These are phyloP conservation scores for Fusarium dlaminii DNA, from an alignment of 2,329 filamentous ascomycete genomes.

Conservation along the genomic window DNA sequence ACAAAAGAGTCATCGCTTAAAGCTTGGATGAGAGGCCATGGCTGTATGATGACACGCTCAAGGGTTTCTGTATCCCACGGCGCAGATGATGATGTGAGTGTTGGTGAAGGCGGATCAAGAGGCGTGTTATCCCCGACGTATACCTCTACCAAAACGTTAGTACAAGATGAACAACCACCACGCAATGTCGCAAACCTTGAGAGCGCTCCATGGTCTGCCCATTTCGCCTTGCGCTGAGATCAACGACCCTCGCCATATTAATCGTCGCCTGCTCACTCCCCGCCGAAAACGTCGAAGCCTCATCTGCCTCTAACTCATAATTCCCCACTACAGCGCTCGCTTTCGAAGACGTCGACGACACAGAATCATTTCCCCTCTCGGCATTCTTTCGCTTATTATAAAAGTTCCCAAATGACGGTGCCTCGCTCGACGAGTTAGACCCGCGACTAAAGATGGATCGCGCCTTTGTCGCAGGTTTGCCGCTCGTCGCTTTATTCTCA, in stretches of 20 bases:
- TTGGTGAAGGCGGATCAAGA: neutral
- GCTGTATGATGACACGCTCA: neutral
- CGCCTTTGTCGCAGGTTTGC: neutral
- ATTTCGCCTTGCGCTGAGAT: neutral
- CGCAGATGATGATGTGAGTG: neutral
- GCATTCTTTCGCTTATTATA: neutral
- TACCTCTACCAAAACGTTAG: neutral
- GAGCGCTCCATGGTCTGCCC: neutral
- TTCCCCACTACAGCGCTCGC: neutral
- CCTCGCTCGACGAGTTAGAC: conserved; percentile 14
- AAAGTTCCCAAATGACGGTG: neutral
- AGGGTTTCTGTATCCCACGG: neutral
- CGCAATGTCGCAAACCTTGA: neutral
- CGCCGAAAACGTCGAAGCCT: neutral
- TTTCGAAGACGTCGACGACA: conserved; percentile 5
- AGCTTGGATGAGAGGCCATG: conserved; percentile 22
- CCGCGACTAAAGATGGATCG: conserved; percentile 18
- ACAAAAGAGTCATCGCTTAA: conserved; percentile 28
- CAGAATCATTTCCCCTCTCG: neutral
- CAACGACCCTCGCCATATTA: neutral
- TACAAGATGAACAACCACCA: neutral
- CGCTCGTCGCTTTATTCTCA: conserved; percentile 14
- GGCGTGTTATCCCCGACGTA: neutral
- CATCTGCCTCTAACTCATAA: conserved; percentile 19
- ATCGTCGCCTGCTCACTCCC: neutral